phyloP scores from a whole-genome alignment of 225 moss, liverwort and hornwort genomes.

The Ulota crispa region DNA sequence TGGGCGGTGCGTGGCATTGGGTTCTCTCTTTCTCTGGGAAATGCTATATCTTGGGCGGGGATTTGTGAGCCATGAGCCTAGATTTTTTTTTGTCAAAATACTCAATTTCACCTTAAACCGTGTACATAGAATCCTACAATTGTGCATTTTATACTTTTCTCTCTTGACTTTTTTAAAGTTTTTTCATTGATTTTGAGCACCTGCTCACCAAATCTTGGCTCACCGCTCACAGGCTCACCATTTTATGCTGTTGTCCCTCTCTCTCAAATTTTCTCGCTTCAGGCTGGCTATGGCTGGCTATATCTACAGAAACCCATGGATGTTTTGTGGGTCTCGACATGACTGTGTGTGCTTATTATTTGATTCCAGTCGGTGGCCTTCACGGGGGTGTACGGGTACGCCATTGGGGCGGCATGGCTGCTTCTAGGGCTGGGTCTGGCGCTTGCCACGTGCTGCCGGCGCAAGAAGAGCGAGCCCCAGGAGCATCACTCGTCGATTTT shows the following conservation, averaged over 20 bases:
- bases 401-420: slow-evolving; percentile 54
- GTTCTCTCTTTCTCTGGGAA: neutral
- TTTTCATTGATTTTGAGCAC: no score
- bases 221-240: no score
- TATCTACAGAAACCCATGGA: neutral
- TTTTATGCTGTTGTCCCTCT: neutral
- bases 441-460: slow-evolving; percentile 41
- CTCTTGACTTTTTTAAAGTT: no score
- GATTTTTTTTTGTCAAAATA: no score
- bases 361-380: slow-evolving; percentile 61
- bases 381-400: slow-evolving; percentile 75
- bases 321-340: neutral
- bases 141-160: no score
- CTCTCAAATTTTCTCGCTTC: neutral
- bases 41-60: no score
- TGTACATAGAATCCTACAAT: no score
- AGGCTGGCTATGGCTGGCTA: neutral
- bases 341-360: neutral
- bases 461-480: slow-evolving; percentile 12
- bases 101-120: no score
- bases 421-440: slow-evolving; percentile 50
- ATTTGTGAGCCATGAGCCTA: no score
- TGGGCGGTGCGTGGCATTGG: slow-evolving; percentile 91
- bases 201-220: no score
- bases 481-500: slow-evolving; percentile 44